Base-by-base conservation (phyloP, 1,284 basidiomycete genomes). In the Cryptococcus sp. region DNA sequence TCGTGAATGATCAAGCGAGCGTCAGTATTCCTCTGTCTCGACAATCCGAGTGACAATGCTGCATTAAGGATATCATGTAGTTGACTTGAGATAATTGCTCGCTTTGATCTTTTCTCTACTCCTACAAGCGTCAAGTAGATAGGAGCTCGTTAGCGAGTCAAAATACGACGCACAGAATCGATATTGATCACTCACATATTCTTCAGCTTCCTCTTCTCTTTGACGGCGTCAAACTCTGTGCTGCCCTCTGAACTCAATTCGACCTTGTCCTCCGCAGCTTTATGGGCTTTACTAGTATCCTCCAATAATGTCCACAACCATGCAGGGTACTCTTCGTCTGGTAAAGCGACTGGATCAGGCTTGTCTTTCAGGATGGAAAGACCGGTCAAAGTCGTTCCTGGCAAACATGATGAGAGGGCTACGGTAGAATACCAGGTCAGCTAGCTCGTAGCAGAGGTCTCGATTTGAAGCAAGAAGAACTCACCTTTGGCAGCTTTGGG, bases 281-380 rank as follows among this genome's bases (percentile, higher is more conserved):
- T 60, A 52, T 57, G 50, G 15, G 53, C 47, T 22, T 52, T 58
- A n/a, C 48, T 62, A 16, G 63, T 61, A 49, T 66, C 62, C 34
- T 72, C 74, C 39, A 91, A 78, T 45, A 93, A 74, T 22, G 83
- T 86, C 91, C 93, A 97, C 46, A 97, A 77, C 93, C 93, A 96
- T 4, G 84, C 74, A 1, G 93, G 93, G 76, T 97, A 96, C 68
- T 88, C 85, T 40, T 89, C 86, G 77, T 97, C 93, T 3, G 88
- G 81, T 13, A 84, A 78, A 1, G 93, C 91, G 13, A 93, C 77
- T 3, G 95, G 86, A 39, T 90, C 87, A 0, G 85, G 80, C 70
- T 93, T 88, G 63, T 86, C 87, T 77, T 96, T 96, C 52, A 91
- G 81, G 69, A 91, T 91, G 60, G 88, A 87, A 7, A 93, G 75